These are phyloP conservation scores for Lyophyllum semitale DNA, from an alignment of 768 basidiomycete species.

Conservation along the genomic window DNA sequence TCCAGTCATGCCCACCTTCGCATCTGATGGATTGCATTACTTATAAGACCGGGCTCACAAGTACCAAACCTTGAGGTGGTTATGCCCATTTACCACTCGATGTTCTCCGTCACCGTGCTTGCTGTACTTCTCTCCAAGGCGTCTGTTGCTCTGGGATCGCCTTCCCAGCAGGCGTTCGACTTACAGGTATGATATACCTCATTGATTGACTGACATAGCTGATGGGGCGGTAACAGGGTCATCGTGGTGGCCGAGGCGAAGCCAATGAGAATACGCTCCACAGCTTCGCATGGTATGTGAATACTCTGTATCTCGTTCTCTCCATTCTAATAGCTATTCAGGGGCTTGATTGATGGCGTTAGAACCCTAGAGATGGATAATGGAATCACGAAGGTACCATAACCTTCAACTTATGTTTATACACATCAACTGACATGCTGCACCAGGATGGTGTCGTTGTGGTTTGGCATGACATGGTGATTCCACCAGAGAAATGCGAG, in stretches of 20 bases:
- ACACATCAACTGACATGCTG: background rate
- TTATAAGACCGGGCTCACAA: too few relatives aligned
- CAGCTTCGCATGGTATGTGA: conserved; percentile 70
- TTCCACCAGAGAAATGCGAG: conserved; percentile 61
- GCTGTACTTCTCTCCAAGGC: background rate
- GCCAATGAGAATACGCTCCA: conserved; percentile 73
- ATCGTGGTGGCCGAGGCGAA: conserved; percentile 77
- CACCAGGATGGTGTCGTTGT: conserved; percentile 71
- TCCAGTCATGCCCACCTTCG: too few relatives aligned
- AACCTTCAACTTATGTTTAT: conserved; percentile 4
- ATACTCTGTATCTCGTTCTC: background rate
- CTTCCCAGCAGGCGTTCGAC: conserved; percentile 6
- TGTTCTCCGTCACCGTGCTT: conserved; percentile 8
- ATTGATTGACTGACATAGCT: too few relatives aligned
- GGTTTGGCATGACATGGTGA: conserved; percentile 80
- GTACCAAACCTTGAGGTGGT: conserved; percentile 7
- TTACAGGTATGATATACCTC: conserved; percentile 7
- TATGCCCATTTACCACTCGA: background rate
- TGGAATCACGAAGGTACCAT: conserved; percentile 72
- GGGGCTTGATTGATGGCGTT: conserved; percentile 75
- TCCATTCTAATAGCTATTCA: conserved; percentile 24
- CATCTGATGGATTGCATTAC: too few relatives aligned
- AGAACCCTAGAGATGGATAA: conserved; percentile 81
- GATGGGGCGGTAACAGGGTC: conserved; percentile 45
- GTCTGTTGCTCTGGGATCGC: conserved; percentile 2